These are phyloP conservation scores for Peniophora sp. DNA, from an alignment of 1,284 basidiomycete genomes.

Conservation along the genomic window DNA sequence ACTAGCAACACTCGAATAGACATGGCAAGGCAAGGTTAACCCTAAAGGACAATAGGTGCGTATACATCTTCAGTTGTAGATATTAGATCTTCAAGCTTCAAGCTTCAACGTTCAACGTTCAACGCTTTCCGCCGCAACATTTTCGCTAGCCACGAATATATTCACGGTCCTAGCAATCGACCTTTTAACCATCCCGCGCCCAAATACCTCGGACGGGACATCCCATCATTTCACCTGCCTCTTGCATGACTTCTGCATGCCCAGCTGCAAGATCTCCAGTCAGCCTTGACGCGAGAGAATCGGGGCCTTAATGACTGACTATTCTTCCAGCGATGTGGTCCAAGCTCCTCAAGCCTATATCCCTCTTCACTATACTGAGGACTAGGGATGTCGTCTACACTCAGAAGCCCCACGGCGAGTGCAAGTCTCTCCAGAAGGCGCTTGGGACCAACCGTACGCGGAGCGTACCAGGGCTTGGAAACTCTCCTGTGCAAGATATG, in stretches of 20 bases:
- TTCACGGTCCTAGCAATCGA: too few relatives aligned
- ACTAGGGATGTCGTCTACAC: not conserved
- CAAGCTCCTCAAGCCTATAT: conserved; percentile 1
- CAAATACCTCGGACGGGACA: conserved; percentile 3
- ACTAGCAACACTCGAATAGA: too few relatives aligned
- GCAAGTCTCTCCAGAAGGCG: not conserved
- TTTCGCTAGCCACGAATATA: too few relatives aligned
- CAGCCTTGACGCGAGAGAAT: not conserved
- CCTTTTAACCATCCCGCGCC: not conserved
- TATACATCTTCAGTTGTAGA: too few relatives aligned
- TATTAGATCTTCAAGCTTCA: too few relatives aligned
- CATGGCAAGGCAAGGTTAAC: too few relatives aligned
- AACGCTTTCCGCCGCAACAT: too few relatives aligned
- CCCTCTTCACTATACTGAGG: not conserved
- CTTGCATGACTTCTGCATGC: conserved; percentile 1
- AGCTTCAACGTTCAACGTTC: too few relatives aligned
- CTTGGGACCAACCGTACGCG: not conserved
- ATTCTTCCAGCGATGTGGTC: not conserved
- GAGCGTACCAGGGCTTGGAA: not conserved
- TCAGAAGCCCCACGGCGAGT: not conserved
- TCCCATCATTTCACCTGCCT: conserved; percentile 1
- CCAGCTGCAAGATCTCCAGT: not conserved
- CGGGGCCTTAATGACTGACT: not conserved
- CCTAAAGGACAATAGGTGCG: too few relatives aligned
- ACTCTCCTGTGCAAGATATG: not conserved